Evolutionary conservation across 371 early-diverging fungal genomes (phyloP), one percentile per base, ranked within the genome.

Genomic region (Entomophthora muscae): DNA sequence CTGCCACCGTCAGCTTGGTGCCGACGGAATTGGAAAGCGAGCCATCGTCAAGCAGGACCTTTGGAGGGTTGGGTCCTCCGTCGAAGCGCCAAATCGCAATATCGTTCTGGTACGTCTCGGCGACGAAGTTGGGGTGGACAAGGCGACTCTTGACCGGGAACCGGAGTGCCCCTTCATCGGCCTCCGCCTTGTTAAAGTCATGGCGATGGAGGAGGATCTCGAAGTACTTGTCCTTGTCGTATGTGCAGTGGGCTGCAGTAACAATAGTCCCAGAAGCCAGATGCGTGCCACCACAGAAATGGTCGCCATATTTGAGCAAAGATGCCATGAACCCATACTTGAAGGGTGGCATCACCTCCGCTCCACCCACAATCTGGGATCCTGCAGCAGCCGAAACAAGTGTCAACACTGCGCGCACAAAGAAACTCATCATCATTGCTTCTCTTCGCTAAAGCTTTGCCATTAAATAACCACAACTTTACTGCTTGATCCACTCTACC

Each of bases 241-340:
- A 42, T 13, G 59, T 33, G 23, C 59, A 59, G 23, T 59, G 59
- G 23, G 59, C 59, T 23, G 59, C 59, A 22, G 59, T 59, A n/a
- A 59, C 17, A 32, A 59, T 22, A 29, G 59, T 59, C 10, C 12
- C 21, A 2, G 23, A 5, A 23, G 31, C 59, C 5, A 59, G 12
- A 7, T 33, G 2, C 3, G 59, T 33, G 26, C 32, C 59, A 7
- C 59, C 59, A 32, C 59, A 59, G 59, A 59, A 59, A 59, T 59
- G 59, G 42, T 42, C 21, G 13, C 59, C 59, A 3, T 5, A n/a
- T 2, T 5, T 7, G 17, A 33, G 59, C 22, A 59, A 32, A 1
- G 59, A 59, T n/a, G 42, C 59, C 7, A 59, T 24, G n/a, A 30
- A 59, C 2, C 33, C 33, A 27, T 59, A 31, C 31, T 12, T n/a